phyloP scores from a whole-genome alignment of 2,329 filamentous ascomycete genomes.

The Clonostachys rhizophaga region DNA sequence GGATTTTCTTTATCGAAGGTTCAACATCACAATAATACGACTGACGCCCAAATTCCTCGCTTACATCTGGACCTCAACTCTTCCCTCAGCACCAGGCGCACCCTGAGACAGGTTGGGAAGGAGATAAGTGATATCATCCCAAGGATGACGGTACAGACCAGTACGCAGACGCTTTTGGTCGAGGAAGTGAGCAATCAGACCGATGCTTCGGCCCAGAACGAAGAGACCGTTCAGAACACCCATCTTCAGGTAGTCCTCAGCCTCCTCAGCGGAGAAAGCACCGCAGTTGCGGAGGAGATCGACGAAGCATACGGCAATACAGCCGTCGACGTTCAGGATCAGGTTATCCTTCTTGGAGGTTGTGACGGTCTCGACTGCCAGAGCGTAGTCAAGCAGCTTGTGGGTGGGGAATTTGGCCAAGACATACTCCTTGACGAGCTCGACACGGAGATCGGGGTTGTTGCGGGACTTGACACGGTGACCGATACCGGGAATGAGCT shows the following conservation, averaged over 20 bases:
- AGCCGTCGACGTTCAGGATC: slow-evolving; percentile 98
- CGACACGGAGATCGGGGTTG: slow-evolving; percentile 99
- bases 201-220: slow-evolving; percentile 93
- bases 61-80: slow-evolving; percentile 84
- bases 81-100: slow-evolving; percentile 71
- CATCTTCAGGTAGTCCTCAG: slow-evolving; percentile 98
- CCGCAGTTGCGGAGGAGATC: slow-evolving; percentile 97
- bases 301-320: slow-evolving; percentile 97
- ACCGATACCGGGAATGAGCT: slow-evolving; percentile 98
- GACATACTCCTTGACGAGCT: slow-evolving; percentile 99
- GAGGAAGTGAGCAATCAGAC: slow-evolving; percentile 98
- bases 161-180: slow-evolving; percentile 99
- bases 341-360: slow-evolving; percentile 99
- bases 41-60: slow-evolving; percentile 2
- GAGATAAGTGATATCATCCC: slow-evolving; percentile 97
- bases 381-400: slow-evolving; percentile 98
- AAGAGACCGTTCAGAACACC: slow-evolving; percentile 99
- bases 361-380: slow-evolving; percentile 96
- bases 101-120: slow-evolving; percentile 74
- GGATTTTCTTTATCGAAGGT: slow-evolving; percentile 15
- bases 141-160: slow-evolving; percentile 97
- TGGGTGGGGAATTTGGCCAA: slow-evolving; percentile 94
- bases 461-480: slow-evolving; percentile 99
- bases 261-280: slow-evolving; percentile 92
- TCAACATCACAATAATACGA: slow-evolving; percentile 21